Evolutionary conservation across 176 grass and related monocot genomes (phyloP), one percentile per base, ranked within the genome.

Genomic region (Calamus simplicifolius): DNA sequence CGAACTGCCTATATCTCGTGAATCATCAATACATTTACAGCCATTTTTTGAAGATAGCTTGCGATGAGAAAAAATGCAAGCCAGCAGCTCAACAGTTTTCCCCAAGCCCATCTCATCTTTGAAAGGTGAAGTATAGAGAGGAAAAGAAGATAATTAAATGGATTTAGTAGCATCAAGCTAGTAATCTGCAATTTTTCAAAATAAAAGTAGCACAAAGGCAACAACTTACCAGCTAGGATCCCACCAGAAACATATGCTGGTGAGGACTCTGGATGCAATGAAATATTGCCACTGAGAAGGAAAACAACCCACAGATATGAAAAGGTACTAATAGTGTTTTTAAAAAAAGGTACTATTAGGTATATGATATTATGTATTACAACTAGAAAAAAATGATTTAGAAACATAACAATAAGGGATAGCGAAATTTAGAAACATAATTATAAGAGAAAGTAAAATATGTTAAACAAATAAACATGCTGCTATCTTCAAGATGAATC

Each of bases 51-150:
- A 57, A 68, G 49, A 54, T 69, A 83, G 78, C 27, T 79, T 87
- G 10, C 68, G 83, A 76, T 96, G 82, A 23, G 78, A 68, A 73
- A 90, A 90, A 64, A 90, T 90, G 69, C 91, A 96, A 60, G 91
- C 91, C 68, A 96, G 75, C 57, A 96, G 74, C 68, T 96, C 91
- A 0, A 96, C 86, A 27, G 91, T 96, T 76, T 90, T 96, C 31
- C 91, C 91, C 64, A 96, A 75, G 17, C 91, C 91, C 91, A 96
- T 96, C 83, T 96, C 91, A 85, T 96, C 91, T 96, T 75, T 54
- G 73, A 81, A 75, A 58, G 63, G 74, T 69, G 70, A 72, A 64
- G 1, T 18, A 87, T 2, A 59, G 23, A 61, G 56, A 71, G 29
- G 52, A 64, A 50, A 60, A 80, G 5, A 18, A 49, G 25, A 6